These are phyloP conservation scores for Xylaria grammica DNA, from an alignment of 495 filamentous ascomycete genomes.

Conservation along the genomic window DNA sequence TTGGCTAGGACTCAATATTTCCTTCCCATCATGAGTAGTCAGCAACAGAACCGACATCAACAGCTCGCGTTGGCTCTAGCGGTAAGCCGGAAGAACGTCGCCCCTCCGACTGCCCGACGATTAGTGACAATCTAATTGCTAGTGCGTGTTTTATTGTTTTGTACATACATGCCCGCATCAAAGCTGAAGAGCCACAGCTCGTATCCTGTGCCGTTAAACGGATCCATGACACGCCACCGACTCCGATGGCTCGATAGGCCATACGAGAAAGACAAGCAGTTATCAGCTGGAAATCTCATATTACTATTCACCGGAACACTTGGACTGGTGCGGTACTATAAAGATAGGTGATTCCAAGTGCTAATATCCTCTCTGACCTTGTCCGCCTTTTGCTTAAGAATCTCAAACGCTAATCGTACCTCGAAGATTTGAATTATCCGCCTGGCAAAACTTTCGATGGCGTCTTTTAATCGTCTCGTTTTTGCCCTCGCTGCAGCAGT, in stretches of 20 bases:
- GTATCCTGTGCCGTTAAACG: background rate
- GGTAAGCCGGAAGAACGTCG: slow-evolving; percentile 9
- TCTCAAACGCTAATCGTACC: background rate
- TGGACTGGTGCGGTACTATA: background rate
- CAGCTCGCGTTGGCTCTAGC: background rate
- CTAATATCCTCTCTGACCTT: background rate
- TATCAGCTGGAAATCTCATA: background rate
- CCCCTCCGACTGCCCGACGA: background rate
- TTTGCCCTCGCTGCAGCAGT: background rate
- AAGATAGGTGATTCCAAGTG: background rate
- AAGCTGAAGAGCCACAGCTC: slow-evolving; percentile 12
- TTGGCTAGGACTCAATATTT: background rate
- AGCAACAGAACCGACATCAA: background rate
- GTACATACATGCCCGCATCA: background rate
- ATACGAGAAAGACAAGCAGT: background rate
- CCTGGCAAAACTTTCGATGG: background rate
- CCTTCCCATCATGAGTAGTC: background rate
- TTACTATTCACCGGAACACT: background rate
- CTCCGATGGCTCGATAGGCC: background rate
- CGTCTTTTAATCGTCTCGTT: background rate
- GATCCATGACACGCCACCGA: background rate
- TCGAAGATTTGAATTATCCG: background rate
- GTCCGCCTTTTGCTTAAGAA: background rate
- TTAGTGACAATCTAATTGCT: background rate
- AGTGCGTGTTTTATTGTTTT: background rate